Evolutionary conservation across 108 stramenopile species (phyloP), one percentile per base, ranked within the genome.

Genomic region (Skeletonema tropicum): DNA sequence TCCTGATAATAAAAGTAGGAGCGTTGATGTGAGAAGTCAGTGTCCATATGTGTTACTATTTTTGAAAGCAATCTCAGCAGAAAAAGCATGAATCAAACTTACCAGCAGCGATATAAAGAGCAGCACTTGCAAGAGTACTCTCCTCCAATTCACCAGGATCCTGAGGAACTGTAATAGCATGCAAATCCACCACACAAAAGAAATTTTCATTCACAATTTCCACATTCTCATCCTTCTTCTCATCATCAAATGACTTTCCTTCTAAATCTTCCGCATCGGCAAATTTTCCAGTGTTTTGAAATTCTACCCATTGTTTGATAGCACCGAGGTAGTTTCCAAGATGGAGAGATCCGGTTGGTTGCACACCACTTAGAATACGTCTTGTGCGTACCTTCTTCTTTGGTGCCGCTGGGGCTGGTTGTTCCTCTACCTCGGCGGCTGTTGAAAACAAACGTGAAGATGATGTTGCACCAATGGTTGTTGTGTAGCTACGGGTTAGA

Each of bases 291-390:
- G 88, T 87, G 71, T 97, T 88, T 82, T 99, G 97, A 66, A 94
- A 90, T 57, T 88, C 88, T 2, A 97, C 97, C 99, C 98, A 99
- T 73, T 98, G 97, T 63, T 89, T 87, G 46, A 99, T 95, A 3
- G 99, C 98, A 26, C 98, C 99, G 17, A 99, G 74, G 75, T 99
- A 99, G 81, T 99, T 99, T 19, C 99, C 99, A 29, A 99, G 81
- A 72, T 98, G 98, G 14, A 98, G 90, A 26, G 88, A 83, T 21
- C 99, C 99, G 3, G 98, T 99, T 13, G 99, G 99, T 81, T 99
- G 98, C 12, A 99, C 97, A 21, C 98, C 99, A 15, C 92, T 94
- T 66, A 99, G 79, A 41, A 99, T 84, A 55, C 96, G 92, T 42
- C 88, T 64, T 11, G 80, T 75, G 35, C 73, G 74, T 26, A 79